phyloP scores from a whole-genome alignment of 2,329 filamentous ascomycete species.

The Hawksworthiomyces lignivorus region DNA sequence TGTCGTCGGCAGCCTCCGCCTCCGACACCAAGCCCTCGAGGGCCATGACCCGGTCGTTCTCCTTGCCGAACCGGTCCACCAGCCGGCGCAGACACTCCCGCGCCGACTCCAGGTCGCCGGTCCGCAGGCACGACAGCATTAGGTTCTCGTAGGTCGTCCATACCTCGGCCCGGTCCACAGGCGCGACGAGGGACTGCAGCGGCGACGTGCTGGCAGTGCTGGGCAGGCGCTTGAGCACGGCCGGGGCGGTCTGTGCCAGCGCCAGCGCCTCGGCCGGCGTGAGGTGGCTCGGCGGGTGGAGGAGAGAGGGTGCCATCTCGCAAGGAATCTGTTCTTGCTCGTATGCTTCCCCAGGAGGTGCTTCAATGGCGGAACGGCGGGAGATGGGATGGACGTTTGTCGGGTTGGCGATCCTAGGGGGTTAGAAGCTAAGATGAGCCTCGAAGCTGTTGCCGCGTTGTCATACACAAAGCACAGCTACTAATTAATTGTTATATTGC shows the following conservation, averaged over 20 bases:
- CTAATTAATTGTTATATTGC: too few relatives aligned
- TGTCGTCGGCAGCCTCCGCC: constrained; percentile 59
- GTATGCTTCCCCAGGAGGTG: too few relatives aligned
- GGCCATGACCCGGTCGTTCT: constrained; percentile 81
- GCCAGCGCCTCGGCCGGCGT: constrained; percentile 47
- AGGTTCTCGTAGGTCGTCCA: constrained; percentile 87
- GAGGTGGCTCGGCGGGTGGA: constrained; percentile 50
- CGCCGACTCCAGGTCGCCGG: constrained; percentile 73
- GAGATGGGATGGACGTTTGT: too few relatives aligned
- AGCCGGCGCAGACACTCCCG: constrained; percentile 68
- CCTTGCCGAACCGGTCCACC: constrained; percentile 68
- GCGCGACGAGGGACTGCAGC: constrained; percentile 43
- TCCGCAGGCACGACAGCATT: constrained; percentile 73
- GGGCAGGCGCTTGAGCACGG: constrained; percentile 45
- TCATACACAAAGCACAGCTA: too few relatives aligned
- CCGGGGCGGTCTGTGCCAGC: constrained; percentile 54
- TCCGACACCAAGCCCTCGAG: constrained; percentile 78
- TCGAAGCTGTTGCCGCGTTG: too few relatives aligned
- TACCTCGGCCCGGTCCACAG: constrained; percentile 65
- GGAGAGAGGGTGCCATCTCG: constrained; percentile 47
- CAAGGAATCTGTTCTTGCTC: too few relatives aligned
- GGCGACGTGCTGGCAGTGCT: constrained; percentile 48
- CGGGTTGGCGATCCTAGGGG: too few relatives aligned
- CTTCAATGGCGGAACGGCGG: too few relatives aligned
- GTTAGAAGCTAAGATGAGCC: too few relatives aligned